Conservation (phyloP, 2,329 filamentous ascomycete species). For the Fusarium sp. region DNA sequence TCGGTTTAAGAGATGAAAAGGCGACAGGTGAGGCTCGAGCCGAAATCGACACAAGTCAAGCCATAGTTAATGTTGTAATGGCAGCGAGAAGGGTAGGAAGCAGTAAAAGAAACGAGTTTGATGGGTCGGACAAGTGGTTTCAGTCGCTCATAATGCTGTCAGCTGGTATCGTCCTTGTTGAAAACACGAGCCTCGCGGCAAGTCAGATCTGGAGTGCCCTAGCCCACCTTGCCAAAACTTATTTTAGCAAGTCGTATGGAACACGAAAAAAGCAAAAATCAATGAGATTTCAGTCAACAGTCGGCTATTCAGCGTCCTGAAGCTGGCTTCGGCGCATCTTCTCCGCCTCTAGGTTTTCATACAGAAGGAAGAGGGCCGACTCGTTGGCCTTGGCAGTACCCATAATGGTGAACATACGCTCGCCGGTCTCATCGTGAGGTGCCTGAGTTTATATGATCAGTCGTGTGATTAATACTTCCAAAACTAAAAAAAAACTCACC, state of each 20-base stretch:
- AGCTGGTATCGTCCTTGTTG: constrained; percentile 59
- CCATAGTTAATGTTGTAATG: constrained; percentile 33
- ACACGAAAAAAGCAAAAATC: constrained; percentile 49
- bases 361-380: constrained; percentile 93
- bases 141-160: constrained; percentile 57
- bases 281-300: constrained; percentile 13
- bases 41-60: constrained; percentile 18
- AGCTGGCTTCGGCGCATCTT: constrained; percentile 97
- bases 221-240: constrained; percentile 64
- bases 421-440: constrained; percentile 95
- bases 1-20: constrained; percentile 34
- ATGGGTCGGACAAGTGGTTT: constrained; percentile 33
- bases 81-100: constrained; percentile 43
- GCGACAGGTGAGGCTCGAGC: constrained; percentile 19
- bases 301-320: constrained; percentile 63
- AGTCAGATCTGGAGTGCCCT: constrained; percentile 69
- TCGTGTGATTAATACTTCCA: background rate
- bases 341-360: constrained; percentile 98
- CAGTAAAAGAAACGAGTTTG: constrained; percentile 44
- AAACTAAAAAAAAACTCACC: constrained; percentile 55
- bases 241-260: constrained; percentile 51
- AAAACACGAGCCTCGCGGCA: constrained; percentile 71
- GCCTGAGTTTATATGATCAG: constrained; percentile 61
- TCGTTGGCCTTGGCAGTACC: constrained; percentile 94
- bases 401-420: constrained; percentile 99